Conservation (phyloP, 2,329 filamentous ascomycete species). For the Onygena corvina region DNA sequence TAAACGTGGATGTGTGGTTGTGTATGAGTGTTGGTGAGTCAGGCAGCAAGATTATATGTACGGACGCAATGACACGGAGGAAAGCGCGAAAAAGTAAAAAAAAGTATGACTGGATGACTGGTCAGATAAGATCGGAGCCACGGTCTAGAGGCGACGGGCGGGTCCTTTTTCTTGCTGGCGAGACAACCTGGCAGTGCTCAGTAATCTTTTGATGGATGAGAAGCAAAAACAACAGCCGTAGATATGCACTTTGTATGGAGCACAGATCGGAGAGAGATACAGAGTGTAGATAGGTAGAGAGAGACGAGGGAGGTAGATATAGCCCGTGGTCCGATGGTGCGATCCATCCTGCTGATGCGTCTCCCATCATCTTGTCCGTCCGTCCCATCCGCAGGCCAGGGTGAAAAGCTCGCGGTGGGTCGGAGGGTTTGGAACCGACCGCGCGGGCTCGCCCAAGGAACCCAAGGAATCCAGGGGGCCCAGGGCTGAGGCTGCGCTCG, state of each 20-base stretch:
- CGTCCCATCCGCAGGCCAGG: not conserved
- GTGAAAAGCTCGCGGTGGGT: constrained; percentile 1
- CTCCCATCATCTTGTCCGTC: not conserved
- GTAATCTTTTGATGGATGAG: not conserved
- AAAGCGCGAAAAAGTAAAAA: not conserved
- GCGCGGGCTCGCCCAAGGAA: no score
- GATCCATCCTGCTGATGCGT: not conserved
- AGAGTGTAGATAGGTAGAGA: no score
- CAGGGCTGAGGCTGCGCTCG: not conserved
- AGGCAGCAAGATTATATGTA: not conserved
- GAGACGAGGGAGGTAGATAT: no score
- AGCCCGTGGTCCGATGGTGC: not conserved
- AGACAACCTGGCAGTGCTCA: not conserved
- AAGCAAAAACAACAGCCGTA: no score
- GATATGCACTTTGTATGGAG: no score
- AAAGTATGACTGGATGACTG: constrained; percentile 1
- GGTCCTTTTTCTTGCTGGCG: constrained; percentile 1
- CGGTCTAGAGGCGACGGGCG: not conserved
- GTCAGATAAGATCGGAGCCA: not conserved
- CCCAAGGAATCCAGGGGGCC: no score
- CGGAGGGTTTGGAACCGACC: constrained; percentile 5
- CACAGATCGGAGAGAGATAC: not conserved
- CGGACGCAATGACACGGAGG: no score
- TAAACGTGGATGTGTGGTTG: not conserved
- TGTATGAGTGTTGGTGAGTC: not conserved